phyloP scores from a whole-genome alignment of 1,284 basidiomycete species.

The Boletellus sp. region DNA sequence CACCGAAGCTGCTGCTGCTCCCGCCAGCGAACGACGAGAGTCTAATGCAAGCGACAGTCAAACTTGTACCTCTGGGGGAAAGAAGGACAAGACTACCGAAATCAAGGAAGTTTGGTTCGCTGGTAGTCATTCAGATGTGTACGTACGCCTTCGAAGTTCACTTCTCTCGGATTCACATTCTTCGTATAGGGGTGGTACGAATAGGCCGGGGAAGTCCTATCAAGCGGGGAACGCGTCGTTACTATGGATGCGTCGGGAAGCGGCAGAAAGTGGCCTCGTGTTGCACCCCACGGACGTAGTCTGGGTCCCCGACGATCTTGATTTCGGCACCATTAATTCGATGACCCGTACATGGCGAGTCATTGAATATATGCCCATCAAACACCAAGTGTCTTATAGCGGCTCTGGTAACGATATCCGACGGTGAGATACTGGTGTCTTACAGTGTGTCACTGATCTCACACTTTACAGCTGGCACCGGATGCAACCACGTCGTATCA shows the following conservation, averaged over 20 bases:
- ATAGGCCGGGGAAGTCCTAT: slow-evolving; percentile 9
- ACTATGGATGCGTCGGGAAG: slow-evolving; percentile 31
- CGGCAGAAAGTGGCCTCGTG: slow-evolving; percentile 17
- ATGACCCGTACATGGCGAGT: slow-evolving; percentile 18
- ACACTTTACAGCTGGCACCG: slow-evolving; percentile 16
- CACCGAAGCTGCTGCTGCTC: not conserved
- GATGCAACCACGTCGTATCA: slow-evolving; percentile 23
- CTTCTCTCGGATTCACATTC: not conserved
- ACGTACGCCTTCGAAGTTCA: not conserved
- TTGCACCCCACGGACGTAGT: slow-evolving; percentile 20
- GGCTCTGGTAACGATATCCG: slow-evolving; percentile 9
- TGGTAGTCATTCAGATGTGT: slow-evolving; percentile 35
- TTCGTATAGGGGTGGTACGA: slow-evolving; percentile 21
- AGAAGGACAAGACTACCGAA: slow-evolving; percentile 3
- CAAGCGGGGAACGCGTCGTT: slow-evolving; percentile 25
- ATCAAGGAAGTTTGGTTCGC: slow-evolving; percentile 35
- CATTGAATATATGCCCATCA: slow-evolving; percentile 29
- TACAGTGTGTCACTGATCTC: not conserved
- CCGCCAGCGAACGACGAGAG: not conserved
- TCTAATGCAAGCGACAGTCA: not conserved
- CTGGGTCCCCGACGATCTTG: slow-evolving; percentile 29
- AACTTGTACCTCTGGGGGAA: not conserved
- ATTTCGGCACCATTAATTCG: slow-evolving; percentile 20
- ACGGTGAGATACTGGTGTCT: slow-evolving; percentile 11
- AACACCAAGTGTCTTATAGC: slow-evolving; percentile 23